Evolutionary conservation across 2,329 filamentous ascomycete genomes (phyloP), one percentile per base, ranked within the genome.

Genomic region (Neonectria punicea): DNA sequence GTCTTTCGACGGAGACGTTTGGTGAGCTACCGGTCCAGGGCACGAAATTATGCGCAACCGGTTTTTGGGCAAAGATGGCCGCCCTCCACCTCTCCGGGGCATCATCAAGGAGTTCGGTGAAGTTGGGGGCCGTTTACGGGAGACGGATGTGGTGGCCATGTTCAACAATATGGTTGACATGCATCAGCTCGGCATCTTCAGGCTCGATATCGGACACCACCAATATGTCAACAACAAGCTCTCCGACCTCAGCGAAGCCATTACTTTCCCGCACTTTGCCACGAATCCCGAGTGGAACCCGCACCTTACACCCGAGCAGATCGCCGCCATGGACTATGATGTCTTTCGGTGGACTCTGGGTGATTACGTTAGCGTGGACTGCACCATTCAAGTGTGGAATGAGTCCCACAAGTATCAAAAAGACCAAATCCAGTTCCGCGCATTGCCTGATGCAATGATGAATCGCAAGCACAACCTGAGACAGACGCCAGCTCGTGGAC

Each of bases 181-280:
- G n/a, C 60, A 63, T 4, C 46, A 57, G 46, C 47, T 63, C 18
- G 60, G 60, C 2, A 58, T 58, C 20, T 14, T 47, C 36, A 3
- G 14, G 1, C 11, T 63, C 10, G 54, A 63, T 13, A 2, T 32
- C 1, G 50, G 3, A 2, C 16, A n/a, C 22, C 58, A 63, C 14
- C 72, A 76, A 46, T 6, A 73, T 11, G 61, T 74, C 57, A 58
- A 53, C 58, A 62, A 67, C 53, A 75, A 74, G 47, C 2, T 73
- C 3, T 30, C 56, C 54, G 71, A 76, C 60, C 73, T 77, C 47
- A 75, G 73, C 64, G 68, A 36, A 5, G 58, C 72, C 51, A 53
- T 74, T 20, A 76, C 74, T 6, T 16, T 63, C 8, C 74, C 74
- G 13, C 74, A 76, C 56, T 70, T 63, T 30, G 9, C 67, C 9